phyloP scores from a whole-genome alignment of 1,284 basidiomycete genomes.

The Nidula niveotomentosa region DNA sequence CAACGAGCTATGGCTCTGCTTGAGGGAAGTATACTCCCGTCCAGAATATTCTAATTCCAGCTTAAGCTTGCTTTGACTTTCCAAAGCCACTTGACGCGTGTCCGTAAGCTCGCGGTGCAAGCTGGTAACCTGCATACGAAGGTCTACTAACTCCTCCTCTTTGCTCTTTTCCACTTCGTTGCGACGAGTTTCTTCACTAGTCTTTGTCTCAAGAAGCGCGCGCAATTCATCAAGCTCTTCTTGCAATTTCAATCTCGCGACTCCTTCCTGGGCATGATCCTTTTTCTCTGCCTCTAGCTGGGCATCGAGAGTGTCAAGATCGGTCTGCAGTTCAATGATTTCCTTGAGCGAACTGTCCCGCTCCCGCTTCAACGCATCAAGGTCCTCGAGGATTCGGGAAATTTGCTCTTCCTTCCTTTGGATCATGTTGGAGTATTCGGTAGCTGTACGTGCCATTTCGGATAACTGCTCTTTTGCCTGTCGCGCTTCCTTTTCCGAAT shows the following conservation, averaged over 20 bases:
- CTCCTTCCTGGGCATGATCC: constrained; percentile 55
- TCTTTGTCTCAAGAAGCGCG: constrained; percentile 79
- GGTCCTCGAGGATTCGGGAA: constrained; percentile 54
- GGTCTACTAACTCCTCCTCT: constrained; percentile 77
- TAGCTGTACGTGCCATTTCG: constrained; percentile 76
- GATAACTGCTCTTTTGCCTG: constrained; percentile 78
- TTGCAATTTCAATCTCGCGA: constrained; percentile 64
- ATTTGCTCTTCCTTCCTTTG: constrained; percentile 80
- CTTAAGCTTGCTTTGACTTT: constrained; percentile 68
- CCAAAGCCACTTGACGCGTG: constrained; percentile 53
- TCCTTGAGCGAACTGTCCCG: constrained; percentile 56
- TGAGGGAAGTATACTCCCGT: constrained; percentile 57
- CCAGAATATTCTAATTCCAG: constrained; percentile 62
- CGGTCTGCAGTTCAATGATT: constrained; percentile 64
- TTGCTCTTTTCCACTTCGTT: constrained; percentile 86
- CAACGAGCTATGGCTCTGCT: constrained; percentile 64
- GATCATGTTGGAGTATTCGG: constrained; percentile 79
- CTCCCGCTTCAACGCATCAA: constrained; percentile 53
- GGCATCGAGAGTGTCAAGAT: constrained; percentile 66
- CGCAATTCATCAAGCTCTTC: constrained; percentile 88
- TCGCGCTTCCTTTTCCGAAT: constrained; percentile 66
- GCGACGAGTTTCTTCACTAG: constrained; percentile 83
- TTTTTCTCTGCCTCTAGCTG: constrained; percentile 68
- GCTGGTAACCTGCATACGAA: constrained; percentile 68
- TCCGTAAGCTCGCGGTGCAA: constrained; percentile 64